Conservation (phyloP, 352 stramenopile species). For the Phytophthora pluvialis region DNA sequence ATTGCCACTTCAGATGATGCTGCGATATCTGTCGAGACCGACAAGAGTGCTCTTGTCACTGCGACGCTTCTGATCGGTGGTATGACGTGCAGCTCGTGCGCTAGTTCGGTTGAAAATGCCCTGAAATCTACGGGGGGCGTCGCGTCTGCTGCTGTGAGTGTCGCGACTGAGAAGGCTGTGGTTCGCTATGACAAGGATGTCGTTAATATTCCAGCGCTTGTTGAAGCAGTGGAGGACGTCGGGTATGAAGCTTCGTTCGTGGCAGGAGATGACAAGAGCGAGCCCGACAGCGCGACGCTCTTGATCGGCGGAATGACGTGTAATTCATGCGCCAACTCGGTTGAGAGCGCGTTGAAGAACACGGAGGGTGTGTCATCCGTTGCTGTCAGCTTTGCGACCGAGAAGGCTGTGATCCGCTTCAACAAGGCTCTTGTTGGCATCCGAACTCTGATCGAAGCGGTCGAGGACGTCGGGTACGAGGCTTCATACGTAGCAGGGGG, state of each 20-base stretch:
- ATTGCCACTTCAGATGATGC: not conserved
- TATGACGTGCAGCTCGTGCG: conserved; percentile 92
- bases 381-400: conserved; percentile 82
- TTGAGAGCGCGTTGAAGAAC: conserved; percentile 73
- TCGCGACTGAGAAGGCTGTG: conserved; percentile 78
- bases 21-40: not conserved
- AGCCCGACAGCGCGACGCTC: conserved; percentile 58
- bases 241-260: conserved; percentile 35
- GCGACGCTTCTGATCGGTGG: conserved; percentile 73
- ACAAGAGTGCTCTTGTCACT: conserved; percentile 42
- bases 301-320: conserved; percentile 90
- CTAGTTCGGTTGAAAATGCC: conserved; percentile 79
- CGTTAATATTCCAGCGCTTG: conserved; percentile 65
- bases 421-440: conserved; percentile 68
- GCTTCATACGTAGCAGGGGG: conserved; percentile 38
- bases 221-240: conserved; percentile 78
- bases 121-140: conserved; percentile 70
- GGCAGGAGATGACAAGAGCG: conserved; percentile 66
- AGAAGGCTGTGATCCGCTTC: conserved; percentile 75
- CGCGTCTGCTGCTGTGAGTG: conserved; percentile 68
- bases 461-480: conserved; percentile 57
- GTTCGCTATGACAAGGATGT: conserved; percentile 71
- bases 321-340: conserved; percentile 87
- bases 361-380: conserved; percentile 71
- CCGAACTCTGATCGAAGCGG: conserved; percentile 78